A percentile compares a stretch with the other conserved stretches of the same genome.
Conservation (phyloP, 768 basidiomycete species). For the Brasilioporus rufonigricans region DNA sequence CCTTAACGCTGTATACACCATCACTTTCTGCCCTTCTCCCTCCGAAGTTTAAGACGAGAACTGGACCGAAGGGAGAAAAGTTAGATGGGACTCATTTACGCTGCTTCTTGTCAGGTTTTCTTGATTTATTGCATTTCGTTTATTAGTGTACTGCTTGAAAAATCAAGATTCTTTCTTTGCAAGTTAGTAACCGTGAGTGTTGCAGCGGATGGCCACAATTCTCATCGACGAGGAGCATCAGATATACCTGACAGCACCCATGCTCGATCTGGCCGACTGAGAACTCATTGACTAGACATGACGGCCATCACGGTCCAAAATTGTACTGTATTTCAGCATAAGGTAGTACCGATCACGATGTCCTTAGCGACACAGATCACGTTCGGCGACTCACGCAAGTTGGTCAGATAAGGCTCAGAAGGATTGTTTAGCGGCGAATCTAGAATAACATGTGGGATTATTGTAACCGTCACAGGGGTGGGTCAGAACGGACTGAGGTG, state of each 20-base stretch:
- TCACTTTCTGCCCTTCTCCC: conserved; percentile 43
- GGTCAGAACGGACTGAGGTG: too few species aligned
- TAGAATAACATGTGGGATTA: too few species aligned
- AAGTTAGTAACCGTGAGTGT: too few species aligned
- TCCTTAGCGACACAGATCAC: too few species aligned
- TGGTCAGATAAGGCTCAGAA: too few species aligned
- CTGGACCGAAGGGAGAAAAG: too few species aligned
- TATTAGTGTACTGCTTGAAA: background rate
- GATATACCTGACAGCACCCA: background rate
- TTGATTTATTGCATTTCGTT: background rate
- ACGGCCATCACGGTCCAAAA: background rate
- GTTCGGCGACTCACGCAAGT: too few species aligned
- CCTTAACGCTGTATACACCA: conserved; percentile 40
- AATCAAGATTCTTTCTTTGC: background rate
- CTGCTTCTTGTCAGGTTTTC: background rate
- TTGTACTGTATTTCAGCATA: background rate
- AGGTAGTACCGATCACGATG: too few species aligned
- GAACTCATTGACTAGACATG: background rate
- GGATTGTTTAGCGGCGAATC: too few species aligned
- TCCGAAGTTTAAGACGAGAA: background rate
- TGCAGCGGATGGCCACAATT: background rate
- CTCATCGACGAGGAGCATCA: background rate
- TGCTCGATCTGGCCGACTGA: background rate
- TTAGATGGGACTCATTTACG: background rate
- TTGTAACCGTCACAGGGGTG: too few species aligned